Evolutionary conservation across 768 basidiomycete genomes (phyloP).

Genomic region (Podaxis mareebaensis): DNA sequence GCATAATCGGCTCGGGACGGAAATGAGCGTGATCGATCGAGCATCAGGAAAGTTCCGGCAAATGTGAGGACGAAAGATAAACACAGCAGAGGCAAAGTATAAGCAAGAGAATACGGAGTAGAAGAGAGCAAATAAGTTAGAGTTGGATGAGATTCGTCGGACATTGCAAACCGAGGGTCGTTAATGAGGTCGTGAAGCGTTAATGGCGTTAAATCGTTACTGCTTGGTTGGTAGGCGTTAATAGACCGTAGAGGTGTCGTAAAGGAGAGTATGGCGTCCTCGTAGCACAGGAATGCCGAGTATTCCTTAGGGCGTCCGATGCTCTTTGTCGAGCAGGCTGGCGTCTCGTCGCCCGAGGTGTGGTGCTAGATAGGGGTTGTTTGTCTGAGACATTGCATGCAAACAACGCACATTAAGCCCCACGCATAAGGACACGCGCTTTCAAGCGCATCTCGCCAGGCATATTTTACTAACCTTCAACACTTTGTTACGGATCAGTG

Average conservation of each 20-base stretch:
- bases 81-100: slow-evolving; percentile 60
- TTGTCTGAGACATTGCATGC: background rate
- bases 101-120: slow-evolving; percentile 52
- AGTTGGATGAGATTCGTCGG: slow-evolving; percentile 17
- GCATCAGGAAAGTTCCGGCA: slow-evolving; percentile 70
- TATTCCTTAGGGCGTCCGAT: slow-evolving; percentile 3
- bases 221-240: background rate
- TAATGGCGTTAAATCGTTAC: slow-evolving; percentile 12
- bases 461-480: too few species aligned
- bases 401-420: background rate
- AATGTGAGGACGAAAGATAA: slow-evolving; percentile 59
- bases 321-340: background rate
- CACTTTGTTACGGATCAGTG: too few species aligned
- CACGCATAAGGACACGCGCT: too few species aligned
- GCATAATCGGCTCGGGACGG: slow-evolving; percentile 37
- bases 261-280: slow-evolving; percentile 12
- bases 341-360: background rate
- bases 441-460: too few species aligned
- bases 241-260: slow-evolving; percentile 3
- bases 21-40: slow-evolving; percentile 70
- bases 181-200: slow-evolving; percentile 14
- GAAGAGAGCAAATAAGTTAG: slow-evolving; percentile 47
- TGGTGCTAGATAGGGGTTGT: background rate
- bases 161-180: slow-evolving; percentile 6
- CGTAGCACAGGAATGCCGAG: slow-evolving; percentile 11